Base-by-base conservation (phyloP, 1,284 basidiomycete genomes). In the Ganoderma lingzhi region DNA sequence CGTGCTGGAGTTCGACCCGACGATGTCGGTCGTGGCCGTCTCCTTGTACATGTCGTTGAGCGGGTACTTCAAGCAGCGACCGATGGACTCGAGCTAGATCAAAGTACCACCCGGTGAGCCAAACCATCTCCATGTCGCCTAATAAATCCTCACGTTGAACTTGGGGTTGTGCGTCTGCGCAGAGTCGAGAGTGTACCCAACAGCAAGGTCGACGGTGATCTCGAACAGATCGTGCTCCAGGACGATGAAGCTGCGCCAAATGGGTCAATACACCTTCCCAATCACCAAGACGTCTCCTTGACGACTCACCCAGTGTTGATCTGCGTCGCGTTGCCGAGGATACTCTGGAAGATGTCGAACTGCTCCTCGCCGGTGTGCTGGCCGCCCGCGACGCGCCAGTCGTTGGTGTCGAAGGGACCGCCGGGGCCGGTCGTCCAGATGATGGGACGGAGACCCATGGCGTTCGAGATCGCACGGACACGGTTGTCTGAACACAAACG, bases 141-240 rank as follows among this genome's bases (percentile, higher is more conserved):
- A 28, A 28, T 3, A 28, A 12, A 28, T 28, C 23, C 85, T 74
- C 71, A 92, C 90, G 53, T 81, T 89, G 78, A 95, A 87, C 19
- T 85, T 78, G 62, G 91, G 90, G 58, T 85, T 81, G 81, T 88
- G 88, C 15, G 71, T 83, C 72, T 89, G 78, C 32, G 93, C 93
- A 55, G 88, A 83, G 65, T 92, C 87, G n/a, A 97, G 84, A 73
- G 93, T 92, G 83, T 96, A 96, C 61, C 94, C 94, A 70, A 93
- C 87, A 41, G 96, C 95, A 70, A 98, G 88, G 76, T 97, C 94
- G 64, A 97, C 95, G 15, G 93, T 93, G 76, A 94, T 88, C 76
- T 93, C 85, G 79, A 90, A 96, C 60, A 97, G 83, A 81, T 97
- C 96, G 78, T 97, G 96, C 79, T 94, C 85, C 65, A 99, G 86